Percentiles rank a stretch among this genome's conserved stretches.
phyloP scores from a whole-genome alignment of 768 basidiomycete genomes.

The Panus rudis region DNA sequence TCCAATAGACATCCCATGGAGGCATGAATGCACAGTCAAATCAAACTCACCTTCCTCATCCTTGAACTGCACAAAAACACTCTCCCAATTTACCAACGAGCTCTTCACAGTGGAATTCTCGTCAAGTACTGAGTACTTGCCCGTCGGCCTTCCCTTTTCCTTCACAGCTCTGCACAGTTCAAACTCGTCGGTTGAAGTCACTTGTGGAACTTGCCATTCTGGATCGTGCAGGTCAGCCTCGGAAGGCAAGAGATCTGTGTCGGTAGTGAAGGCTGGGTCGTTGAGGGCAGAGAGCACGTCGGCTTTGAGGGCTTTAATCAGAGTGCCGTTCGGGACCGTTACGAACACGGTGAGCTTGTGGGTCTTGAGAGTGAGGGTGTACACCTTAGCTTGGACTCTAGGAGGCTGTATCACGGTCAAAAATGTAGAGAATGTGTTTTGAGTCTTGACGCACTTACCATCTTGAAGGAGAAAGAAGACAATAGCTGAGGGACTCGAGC shows the following conservation, averaged over 20 bases:
- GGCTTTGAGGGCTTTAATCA: conserved; percentile 51
- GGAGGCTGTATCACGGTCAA: conserved; percentile 34
- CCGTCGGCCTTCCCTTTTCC: conserved; percentile 42
- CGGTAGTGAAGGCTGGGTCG: conserved; percentile 23
- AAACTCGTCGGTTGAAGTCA: conserved; percentile 42
- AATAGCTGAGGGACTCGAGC: no score
- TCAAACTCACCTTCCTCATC: conserved; percentile 49
- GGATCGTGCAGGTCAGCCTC: conserved; percentile 10
- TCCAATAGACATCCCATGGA: not conserved
- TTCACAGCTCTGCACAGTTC: conserved; percentile 53
- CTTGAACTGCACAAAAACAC: conserved; percentile 60
- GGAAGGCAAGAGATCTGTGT: conserved; percentile 3
- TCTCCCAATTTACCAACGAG: conserved; percentile 57
- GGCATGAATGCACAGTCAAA: not conserved
- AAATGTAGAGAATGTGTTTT: no score
- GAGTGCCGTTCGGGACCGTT: conserved; percentile 45
- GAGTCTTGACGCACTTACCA: no score
- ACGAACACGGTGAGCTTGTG: conserved; percentile 65
- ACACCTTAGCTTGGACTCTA: conserved; percentile 50
- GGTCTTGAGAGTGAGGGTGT: conserved; percentile 65
- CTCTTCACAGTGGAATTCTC: conserved; percentile 40
- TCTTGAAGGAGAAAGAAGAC: no score
- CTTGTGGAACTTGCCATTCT: conserved; percentile 29
- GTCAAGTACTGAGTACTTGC: conserved; percentile 48
- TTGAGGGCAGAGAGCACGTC: conserved; percentile 57